phyloP scores from a whole-genome alignment of 192 early-diverging fungal species.

The Coemansia sp. region DNA sequence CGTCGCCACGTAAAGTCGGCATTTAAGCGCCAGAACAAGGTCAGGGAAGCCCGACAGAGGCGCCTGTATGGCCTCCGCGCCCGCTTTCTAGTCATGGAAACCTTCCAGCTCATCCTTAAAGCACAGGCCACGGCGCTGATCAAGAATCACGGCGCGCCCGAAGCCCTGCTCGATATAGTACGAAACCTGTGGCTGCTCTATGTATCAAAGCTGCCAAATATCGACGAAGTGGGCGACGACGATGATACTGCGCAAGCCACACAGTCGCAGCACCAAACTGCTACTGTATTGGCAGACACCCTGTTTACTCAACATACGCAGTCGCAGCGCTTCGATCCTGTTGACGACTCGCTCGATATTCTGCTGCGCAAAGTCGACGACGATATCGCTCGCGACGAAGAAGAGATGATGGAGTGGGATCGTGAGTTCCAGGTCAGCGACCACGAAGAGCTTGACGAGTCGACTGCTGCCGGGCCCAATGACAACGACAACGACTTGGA shows the following conservation, averaged over 20 bases:
- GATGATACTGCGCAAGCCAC: neutral
- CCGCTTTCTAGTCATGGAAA: conserved; percentile 36
- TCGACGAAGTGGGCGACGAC: neutral
- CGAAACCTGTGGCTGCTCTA: conserved; percentile 46
- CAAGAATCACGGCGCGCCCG: conserved; percentile 26
- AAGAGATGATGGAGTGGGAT: conserved; percentile 38
- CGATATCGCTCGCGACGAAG: conserved; percentile 43
- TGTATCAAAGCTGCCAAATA: conserved; percentile 28
- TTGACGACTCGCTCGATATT: conserved; percentile 39
- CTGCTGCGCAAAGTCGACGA: conserved; percentile 40
- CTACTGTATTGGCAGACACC: conserved; percentile 2
- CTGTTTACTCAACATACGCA: conserved; percentile 26
- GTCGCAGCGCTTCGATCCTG: conserved; percentile 1
- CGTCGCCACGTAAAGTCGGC: conserved; percentile 20
- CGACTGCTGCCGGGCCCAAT: neutral
- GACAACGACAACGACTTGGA: neutral
- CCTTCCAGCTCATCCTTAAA: conserved; percentile 39
- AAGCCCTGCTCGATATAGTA: conserved; percentile 21
- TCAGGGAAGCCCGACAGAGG: neutral
- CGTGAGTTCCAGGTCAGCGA: neutral
- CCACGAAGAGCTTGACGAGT: neutral
- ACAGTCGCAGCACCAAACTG: neutral
- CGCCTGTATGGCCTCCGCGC: conserved; percentile 39
- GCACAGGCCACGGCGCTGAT: conserved; percentile 34
- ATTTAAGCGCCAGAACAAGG: conserved; percentile 19